Conservation (phyloP, 2,329 filamentous ascomycete genomes). For the Chaetomium strumarium region DNA sequence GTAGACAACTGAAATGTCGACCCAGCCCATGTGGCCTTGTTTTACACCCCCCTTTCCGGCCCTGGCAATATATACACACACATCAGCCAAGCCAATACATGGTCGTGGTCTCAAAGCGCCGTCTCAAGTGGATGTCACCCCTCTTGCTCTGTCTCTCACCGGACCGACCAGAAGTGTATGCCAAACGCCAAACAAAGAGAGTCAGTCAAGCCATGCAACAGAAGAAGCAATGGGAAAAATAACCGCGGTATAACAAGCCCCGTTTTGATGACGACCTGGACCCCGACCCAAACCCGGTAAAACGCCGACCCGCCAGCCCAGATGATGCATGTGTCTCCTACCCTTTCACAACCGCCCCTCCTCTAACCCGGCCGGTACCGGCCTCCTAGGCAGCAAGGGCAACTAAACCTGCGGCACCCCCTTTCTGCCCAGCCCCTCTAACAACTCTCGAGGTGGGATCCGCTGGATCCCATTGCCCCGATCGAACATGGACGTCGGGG, state of each 20-base stretch:
- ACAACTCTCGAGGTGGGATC: conserved; percentile 55
- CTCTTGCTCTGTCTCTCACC: too few relatives aligned
- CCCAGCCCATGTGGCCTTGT: too few relatives aligned
- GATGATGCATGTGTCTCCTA: too few relatives aligned
- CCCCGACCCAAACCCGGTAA: neutral
- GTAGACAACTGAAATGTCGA: too few relatives aligned
- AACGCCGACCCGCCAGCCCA: neutral
- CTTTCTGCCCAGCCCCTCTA: conserved; percentile 47
- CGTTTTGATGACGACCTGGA: neutral
- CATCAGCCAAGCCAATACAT: too few relatives aligned
- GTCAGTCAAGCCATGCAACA: neutral
- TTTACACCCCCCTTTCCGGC: too few relatives aligned
- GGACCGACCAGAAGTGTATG: neutral
- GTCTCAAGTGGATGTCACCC: too few relatives aligned
- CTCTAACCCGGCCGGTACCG: neutral
- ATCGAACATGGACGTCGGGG: conserved; percentile 61
- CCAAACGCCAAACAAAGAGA: neutral
- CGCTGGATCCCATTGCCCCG: conserved; percentile 52
- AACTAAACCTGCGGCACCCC: conserved; percentile 47
- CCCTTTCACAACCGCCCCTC: neutral
- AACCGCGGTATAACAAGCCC: conserved; percentile 7
- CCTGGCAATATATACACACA: too few relatives aligned
- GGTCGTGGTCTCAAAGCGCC: too few relatives aligned
- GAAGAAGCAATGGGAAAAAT: neutral
- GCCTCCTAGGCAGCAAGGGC: neutral